Evolutionary conservation across 768 basidiomycete species (phyloP).

Genomic region (Tephrocybe sp.): DNA sequence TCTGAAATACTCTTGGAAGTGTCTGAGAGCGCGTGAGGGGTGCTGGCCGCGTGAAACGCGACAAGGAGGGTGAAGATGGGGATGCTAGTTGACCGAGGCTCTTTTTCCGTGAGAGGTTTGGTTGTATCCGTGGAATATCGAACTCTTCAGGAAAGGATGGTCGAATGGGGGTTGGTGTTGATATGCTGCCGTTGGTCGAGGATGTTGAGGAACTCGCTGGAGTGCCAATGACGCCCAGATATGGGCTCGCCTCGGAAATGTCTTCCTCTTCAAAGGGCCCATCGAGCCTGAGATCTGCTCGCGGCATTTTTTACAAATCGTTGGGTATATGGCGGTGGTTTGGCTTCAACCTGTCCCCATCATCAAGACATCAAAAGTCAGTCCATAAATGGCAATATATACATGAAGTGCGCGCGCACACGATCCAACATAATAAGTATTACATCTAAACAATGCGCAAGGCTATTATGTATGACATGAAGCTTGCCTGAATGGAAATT

Average conservation of each 20-base stretch:
- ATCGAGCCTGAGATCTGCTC: constrained; percentile 19
- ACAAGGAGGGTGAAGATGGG: constrained; percentile 23
- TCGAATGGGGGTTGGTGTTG: constrained; percentile 19
- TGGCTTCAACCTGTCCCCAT: neutral
- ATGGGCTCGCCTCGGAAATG: constrained; percentile 27
- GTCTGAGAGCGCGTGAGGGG: constrained; percentile 46
- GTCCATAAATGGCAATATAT: neutral
- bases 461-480: too few relatives aligned
- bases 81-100: constrained; percentile 22
- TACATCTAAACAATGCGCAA: too few relatives aligned
- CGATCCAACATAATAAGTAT: neutral
- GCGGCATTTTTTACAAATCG: too few relatives aligned
- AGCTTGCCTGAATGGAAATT: too few relatives aligned
- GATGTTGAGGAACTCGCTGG: constrained; percentile 24
- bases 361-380: too few relatives aligned
- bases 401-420: too few relatives aligned
- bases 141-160: constrained; percentile 15
- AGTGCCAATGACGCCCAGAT: constrained; percentile 19
- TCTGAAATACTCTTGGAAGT: constrained; percentile 38
- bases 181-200: constrained; percentile 18
- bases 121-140: constrained; percentile 14
- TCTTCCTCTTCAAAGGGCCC: constrained; percentile 25
- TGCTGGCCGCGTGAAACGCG: constrained; percentile 16
- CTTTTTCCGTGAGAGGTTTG: constrained; percentile 18
- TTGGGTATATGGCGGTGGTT: constrained; percentile 4